Percentiles rank a stretch among this genome's conserved stretches.
phyloP scores from a whole-genome alignment of 352 stramenopile genomes.

The Pythium phragmiticola region DNA sequence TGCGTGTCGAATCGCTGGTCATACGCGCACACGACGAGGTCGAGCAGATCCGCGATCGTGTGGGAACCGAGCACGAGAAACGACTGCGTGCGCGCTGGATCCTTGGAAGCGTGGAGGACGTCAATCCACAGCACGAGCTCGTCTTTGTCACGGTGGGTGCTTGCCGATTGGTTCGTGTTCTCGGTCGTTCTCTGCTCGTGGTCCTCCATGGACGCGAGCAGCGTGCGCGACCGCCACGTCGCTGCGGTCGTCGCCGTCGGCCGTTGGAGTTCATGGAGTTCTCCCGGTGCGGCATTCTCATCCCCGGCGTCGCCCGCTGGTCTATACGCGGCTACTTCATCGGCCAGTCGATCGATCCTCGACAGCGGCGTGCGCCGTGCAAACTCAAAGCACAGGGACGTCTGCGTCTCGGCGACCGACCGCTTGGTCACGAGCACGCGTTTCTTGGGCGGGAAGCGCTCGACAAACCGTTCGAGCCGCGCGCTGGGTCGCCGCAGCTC shows the following conservation, averaged over 20 bases:
- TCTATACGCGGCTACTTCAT: not conserved
- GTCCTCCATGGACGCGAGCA: conserved; percentile 22
- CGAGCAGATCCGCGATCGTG: conserved; percentile 46
- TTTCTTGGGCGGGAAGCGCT: conserved; percentile 51
- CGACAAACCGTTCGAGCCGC: conserved; percentile 48
- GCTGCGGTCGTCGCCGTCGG: conserved; percentile 24
- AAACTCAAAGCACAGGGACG: conserved; percentile 64
- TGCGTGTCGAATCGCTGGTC: conserved; percentile 57
- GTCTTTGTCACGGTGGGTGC: not conserved
- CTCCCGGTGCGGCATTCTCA: not conserved
- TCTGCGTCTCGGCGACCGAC: conserved; percentile 52
- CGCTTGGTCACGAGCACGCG: conserved; percentile 46
- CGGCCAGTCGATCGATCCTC: not conserved
- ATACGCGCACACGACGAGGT: conserved; percentile 62
- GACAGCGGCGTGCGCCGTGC: conserved; percentile 29
- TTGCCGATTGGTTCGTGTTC: not conserved
- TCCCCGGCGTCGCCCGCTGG: not conserved
- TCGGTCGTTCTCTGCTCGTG: conserved; percentile 2
- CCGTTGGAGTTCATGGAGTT: conserved; percentile 11
- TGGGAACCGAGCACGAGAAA: conserved; percentile 72
- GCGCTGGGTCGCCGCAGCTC: conserved; percentile 43
- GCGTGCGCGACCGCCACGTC: conserved; percentile 26
- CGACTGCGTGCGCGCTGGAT: conserved; percentile 61
- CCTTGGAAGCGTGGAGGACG: conserved; percentile 69
- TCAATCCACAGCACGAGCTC: conserved; percentile 72